These are phyloP conservation scores for Phycomyces blakesleeanus DNA, from an alignment of 192 early-diverging fungal species.

Conservation along the genomic window DNA sequence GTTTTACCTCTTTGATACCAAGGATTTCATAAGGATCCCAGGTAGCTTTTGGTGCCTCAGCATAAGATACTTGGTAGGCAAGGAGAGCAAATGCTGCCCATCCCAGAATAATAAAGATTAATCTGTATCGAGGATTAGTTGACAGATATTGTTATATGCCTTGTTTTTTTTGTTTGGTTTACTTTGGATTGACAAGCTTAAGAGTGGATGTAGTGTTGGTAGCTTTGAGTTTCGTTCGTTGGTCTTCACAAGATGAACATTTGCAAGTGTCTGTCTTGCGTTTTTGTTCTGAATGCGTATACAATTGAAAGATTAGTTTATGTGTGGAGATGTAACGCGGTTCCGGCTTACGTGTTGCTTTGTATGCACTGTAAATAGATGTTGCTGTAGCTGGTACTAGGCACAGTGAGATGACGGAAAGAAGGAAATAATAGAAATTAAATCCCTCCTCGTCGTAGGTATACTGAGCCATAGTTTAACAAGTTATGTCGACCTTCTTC, in stretches of 20 bases:
- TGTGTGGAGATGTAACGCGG: background rate
- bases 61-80: slow-evolving; percentile 59
- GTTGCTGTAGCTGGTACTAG: slow-evolving; percentile 72
- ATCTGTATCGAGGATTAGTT: slow-evolving; percentile 19
- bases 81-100: slow-evolving; percentile 69
- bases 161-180: background rate
- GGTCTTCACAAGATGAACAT: slow-evolving; percentile 21
- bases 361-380: slow-evolving; percentile 11
- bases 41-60: slow-evolving; percentile 50
- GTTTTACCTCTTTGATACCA: slow-evolving; percentile 69
- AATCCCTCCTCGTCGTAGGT: slow-evolving; percentile 92
- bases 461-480: slow-evolving; percentile 66
- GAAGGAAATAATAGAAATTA: slow-evolving; percentile 91
- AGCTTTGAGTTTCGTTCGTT: slow-evolving; percentile 9
- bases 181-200: slow-evolving; percentile 21
- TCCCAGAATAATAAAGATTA: slow-evolving; percentile 49
- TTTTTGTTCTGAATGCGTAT: background rate
- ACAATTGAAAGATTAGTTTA: background rate
- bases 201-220: slow-evolving; percentile 13
- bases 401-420: slow-evolving; percentile 78
- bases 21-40: slow-evolving; percentile 98
- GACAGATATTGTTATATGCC: too few species aligned
- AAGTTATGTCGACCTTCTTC: too few species aligned
- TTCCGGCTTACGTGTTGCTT: slow-evolving; percentile 12
- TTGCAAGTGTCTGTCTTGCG: slow-evolving; percentile 18